phyloP scores from a whole-genome alignment of 2,329 filamentous ascomycete genomes.

The Claviceps maximensis region DNA sequence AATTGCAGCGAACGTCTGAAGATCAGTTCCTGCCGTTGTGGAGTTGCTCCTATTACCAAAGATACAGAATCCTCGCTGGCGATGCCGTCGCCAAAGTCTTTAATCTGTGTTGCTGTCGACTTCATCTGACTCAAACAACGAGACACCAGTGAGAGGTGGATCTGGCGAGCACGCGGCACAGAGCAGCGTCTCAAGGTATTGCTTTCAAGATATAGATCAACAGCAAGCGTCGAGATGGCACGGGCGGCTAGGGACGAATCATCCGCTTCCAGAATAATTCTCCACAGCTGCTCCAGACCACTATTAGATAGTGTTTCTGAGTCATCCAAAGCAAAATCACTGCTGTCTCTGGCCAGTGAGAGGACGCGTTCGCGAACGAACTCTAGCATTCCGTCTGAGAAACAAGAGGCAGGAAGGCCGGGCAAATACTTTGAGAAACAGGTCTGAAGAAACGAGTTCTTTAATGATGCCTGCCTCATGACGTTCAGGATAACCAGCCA shows the following conservation, averaged over 20 bases:
- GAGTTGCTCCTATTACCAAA: slow-evolving; percentile 36
- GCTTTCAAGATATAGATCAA: slow-evolving; percentile 54
- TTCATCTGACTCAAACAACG: slow-evolving; percentile 61
- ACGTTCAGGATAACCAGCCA: slow-evolving; percentile 53
- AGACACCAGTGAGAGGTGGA: slow-evolving; percentile 59
- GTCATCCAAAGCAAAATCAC: slow-evolving; percentile 36
- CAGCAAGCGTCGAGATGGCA: slow-evolving; percentile 58
- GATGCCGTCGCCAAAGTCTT: slow-evolving; percentile 29
- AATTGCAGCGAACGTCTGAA: slow-evolving; percentile 59
- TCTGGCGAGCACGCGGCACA: slow-evolving; percentile 34
- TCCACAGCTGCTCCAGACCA: slow-evolving; percentile 66
- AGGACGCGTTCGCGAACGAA: slow-evolving; percentile 44
- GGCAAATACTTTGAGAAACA: slow-evolving; percentile 47
- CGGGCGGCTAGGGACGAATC: slow-evolving; percentile 50
- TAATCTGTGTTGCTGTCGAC: slow-evolving; percentile 42
- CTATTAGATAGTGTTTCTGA: slow-evolving; percentile 37
- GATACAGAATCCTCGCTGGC: slow-evolving; percentile 34
- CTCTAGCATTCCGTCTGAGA: slow-evolving; percentile 47
- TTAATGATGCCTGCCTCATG: slow-evolving; percentile 26
- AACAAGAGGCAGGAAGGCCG: slow-evolving; percentile 39
- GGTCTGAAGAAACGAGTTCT: slow-evolving; percentile 41
- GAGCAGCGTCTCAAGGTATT: slow-evolving; percentile 36
- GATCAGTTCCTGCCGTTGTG: slow-evolving; percentile 37
- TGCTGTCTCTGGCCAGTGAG: slow-evolving; percentile 30
- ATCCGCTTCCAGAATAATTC: slow-evolving; percentile 59